Base-by-base conservation (phyloP, 495 filamentous ascomycete species). In the Penicillium malachiteum region DNA sequence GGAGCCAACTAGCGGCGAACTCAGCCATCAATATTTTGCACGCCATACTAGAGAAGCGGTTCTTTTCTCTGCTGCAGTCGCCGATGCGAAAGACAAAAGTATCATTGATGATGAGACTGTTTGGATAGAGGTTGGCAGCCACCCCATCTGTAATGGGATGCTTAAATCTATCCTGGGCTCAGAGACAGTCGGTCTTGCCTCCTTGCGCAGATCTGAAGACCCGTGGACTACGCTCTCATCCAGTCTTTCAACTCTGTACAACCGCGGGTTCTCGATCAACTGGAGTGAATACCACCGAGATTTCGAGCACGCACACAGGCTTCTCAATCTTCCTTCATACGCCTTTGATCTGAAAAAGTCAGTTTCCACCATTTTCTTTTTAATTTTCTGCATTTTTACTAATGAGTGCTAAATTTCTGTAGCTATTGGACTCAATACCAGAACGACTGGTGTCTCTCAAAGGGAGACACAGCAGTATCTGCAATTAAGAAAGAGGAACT, bases 201-300 rank as follows among this genome's bases (percentile, higher is more conserved):
- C 12, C 12, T 9, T 37, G 34, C 34, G 34, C 7, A 13, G 34
- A 37, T 72, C 69, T 12, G 87, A 84, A 12, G 74, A 79, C 13
- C 64, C 5, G 0, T 49, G 47, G 47, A 11, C 31, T 13, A 37
- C 32, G 9, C n/a, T 49, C 3, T 17, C 47, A 7, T 6, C 13
- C 3, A 18, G n/a, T 5, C 17, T 49, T 7, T 1, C 13, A 6
- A 7, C 12, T 14, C 32, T 39, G 2, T 49, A 49, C 31, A 16
- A 17, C 11, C 14, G 14, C 9, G 48, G 48, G 3, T 16, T 40
- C 3, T 10, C 10, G 4, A 50, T 90, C 48, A 66, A 82, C 61
- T 92, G 87, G 84, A 78, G 76, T 54, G 88, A 89, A 58, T 87
- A 80, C 59, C 85, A 89, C 67, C 71, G 76, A 6, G 80, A 84